Evolutionary conservation across 2,329 filamentous ascomycete species (phyloP), one percentile per base, ranked within the genome.

Genomic region (Lachnellula suecica): DNA sequence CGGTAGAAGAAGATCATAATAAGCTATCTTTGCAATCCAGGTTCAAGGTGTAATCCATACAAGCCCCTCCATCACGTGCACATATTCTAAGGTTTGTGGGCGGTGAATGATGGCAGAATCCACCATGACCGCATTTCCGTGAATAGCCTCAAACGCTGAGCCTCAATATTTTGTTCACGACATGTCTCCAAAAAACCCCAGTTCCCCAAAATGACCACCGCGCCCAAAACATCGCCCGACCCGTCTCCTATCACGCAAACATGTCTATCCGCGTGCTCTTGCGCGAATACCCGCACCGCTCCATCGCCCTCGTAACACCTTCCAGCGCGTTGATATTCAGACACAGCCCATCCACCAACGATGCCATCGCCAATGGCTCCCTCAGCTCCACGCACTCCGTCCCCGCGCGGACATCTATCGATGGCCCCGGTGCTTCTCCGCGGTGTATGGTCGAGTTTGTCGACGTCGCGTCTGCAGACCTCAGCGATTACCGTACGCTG

Each of bases 371-470:
- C 48, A 84, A 84, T 73, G 80, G 80, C 57, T 84, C 79, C 43
- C 77, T 82, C 54, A 71, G 77, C 48, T 82, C 84, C 9, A 67
- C 80, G 19, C 68, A 75, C 15, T 74, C 76, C 27, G 68, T 72
- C 37, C 74, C 75, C 29, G 67, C 74, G 38, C 76, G 78, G 31
- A 49, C 44, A 2, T 66, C 63, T 9, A 25, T 56, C 38, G 65
- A 66, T 53, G 59, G 60, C 9, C 27, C 47, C 25, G 44, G 58
- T 13, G 47, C 56, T 8, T 59, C 67, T 2, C n/a, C n/a, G n/a
- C 59, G 60, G 62, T 96, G 91, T 76, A 91, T 96, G 79, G 91
- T 97, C 60, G 91, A 96, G 70, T 96, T 97, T 69, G 77, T 84
- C 11, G 77, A 82, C 9, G 71, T 82, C 35, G 79, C 83, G 31